phyloP scores from a whole-genome alignment of 2,329 filamentous ascomycete genomes.

The Fusarium agapanthi region DNA sequence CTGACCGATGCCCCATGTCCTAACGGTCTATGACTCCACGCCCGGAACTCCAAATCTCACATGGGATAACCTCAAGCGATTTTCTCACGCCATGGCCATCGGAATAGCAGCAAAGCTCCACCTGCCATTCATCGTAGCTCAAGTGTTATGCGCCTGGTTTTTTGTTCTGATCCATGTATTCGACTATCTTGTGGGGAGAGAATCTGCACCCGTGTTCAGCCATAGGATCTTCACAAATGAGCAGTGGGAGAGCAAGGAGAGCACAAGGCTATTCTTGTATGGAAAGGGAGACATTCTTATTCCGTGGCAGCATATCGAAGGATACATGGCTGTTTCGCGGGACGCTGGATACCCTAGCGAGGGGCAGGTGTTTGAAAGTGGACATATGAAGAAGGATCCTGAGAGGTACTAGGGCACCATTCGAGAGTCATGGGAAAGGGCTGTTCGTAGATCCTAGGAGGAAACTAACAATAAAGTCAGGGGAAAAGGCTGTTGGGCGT shows the following conservation, averaged over 20 bases:
- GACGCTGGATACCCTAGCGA: not conserved
- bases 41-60: not conserved
- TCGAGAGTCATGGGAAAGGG: not conserved
- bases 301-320: not conserved
- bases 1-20: not conserved
- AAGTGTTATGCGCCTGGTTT: not conserved
- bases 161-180: not conserved
- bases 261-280: not conserved
- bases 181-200: not conserved
- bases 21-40: not conserved
- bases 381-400: slow-evolving; percentile 1
- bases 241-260: not conserved
- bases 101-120: not conserved
- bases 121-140: not conserved
- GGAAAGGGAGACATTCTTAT: not conserved
- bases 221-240: slow-evolving; percentile 1
- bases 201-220: not conserved
- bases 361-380: not conserved
- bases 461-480: too few relatives aligned
- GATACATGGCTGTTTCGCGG: not conserved
- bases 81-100: slow-evolving; percentile 6
- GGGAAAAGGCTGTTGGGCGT: too few relatives aligned
- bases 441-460: too few relatives aligned
- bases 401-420: not conserved
- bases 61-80: slow-evolving; percentile 1